These are phyloP conservation scores for Syzygium syzygioides DNA, from an alignment of 441 rosid genomes.

Conservation along the genomic window DNA sequence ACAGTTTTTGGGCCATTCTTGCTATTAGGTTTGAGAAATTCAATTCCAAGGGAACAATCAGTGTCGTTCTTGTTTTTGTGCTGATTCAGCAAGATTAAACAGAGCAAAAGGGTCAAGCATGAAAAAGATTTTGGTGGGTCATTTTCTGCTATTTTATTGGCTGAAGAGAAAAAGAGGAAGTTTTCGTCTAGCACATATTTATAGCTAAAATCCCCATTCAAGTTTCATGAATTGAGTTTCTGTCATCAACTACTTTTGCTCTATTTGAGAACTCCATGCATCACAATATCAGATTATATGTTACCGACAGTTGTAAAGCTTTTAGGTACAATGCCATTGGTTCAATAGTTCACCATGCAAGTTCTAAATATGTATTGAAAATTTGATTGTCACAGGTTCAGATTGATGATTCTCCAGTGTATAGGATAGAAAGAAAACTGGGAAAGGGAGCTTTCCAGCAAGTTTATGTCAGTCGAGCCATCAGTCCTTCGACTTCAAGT, in stretches of 20 bases:
- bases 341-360: background rate
- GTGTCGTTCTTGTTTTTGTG: background rate
- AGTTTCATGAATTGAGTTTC: background rate
- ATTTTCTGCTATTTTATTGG: background rate
- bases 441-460: conserved; percentile 74
- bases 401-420: conserved; percentile 54
- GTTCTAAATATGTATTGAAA: background rate
- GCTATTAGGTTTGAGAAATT: background rate
- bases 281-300: background rate
- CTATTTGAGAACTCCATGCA: background rate
- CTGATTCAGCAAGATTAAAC: background rate
- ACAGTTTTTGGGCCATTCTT: background rate
- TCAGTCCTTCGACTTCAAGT: conserved; percentile 18
- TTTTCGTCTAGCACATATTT: background rate
- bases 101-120: background rate
- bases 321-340: background rate
- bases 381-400: conserved; percentile 34
- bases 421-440: conserved; percentile 46
- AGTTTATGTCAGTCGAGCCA: conserved; percentile 51
- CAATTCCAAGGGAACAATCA: background rate
- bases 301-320: background rate
- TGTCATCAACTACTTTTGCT: background rate
- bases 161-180: background rate
- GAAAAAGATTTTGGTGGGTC: background rate
- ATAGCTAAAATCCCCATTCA: background rate